Evolutionary conservation across 2,329 filamentous ascomycete species (phyloP).

Genomic region (Tolypocladium pustulatum): DNA sequence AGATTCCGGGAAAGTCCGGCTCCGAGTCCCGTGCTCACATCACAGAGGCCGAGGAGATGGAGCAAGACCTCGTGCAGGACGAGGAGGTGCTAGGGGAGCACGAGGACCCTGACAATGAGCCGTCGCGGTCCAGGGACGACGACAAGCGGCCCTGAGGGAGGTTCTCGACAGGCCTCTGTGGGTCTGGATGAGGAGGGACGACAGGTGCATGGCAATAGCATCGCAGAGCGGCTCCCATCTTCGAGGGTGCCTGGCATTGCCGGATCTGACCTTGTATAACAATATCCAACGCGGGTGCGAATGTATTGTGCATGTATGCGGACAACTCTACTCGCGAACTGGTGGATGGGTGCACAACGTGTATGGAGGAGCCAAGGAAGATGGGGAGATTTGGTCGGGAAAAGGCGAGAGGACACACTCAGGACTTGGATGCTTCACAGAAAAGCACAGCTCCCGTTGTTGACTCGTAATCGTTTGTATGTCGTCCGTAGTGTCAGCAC

Average conservation of each 20-base stretch:
- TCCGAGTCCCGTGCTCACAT: constrained; percentile 27
- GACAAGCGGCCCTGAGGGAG: constrained; percentile 1
- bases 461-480: not conserved
- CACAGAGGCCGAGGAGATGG: constrained; percentile 41
- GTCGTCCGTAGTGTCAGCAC: too few species aligned
- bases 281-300: not conserved
- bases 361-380: not conserved
- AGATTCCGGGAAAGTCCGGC: constrained; percentile 35
- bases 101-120: constrained; percentile 6
- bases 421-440: not conserved
- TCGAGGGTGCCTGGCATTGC: not conserved
- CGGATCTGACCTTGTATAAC: not conserved
- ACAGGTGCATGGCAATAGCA: not conserved
- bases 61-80: constrained; percentile 29
- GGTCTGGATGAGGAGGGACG: not conserved
- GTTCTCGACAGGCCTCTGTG: not conserved
- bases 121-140: constrained; percentile 1
- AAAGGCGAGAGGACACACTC: not conserved
- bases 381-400: not conserved
- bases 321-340: constrained; percentile 1
- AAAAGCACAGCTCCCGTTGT: not conserved
- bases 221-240: not conserved
- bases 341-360: not conserved
- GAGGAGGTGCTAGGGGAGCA: constrained; percentile 21
- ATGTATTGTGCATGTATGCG: not conserved